These are phyloP conservation scores for Cruciata laevipes DNA, from an alignment of 257 asterid genomes.

Conservation along the genomic window DNA sequence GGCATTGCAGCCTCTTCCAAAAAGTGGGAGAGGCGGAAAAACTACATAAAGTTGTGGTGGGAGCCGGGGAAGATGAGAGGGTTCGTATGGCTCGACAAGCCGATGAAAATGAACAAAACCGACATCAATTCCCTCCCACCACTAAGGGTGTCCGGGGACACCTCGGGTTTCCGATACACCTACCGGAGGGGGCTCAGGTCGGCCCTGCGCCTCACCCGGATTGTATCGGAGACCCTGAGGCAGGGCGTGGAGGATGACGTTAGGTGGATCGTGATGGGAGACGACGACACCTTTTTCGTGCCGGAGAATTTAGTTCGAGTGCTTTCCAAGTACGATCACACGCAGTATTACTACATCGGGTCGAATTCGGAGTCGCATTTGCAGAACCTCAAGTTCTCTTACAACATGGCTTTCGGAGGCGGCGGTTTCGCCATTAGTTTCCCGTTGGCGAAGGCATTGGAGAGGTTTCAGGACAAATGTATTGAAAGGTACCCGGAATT, in stretches of 20 bases:
- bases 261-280: conserved; percentile 42
- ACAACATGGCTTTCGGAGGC: conserved; percentile 41
- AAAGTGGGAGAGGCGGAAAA: conserved; percentile 27
- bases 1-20: conserved; percentile 36
- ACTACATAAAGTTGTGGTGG: conserved; percentile 39
- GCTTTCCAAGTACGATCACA: conserved; percentile 32
- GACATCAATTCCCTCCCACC: conserved; percentile 16
- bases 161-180: conserved; percentile 21
- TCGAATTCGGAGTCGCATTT: conserved; percentile 32
- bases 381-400: conserved; percentile 31
- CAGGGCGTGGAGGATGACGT: conserved; percentile 25
- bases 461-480: conserved; percentile 33
- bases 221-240: conserved; percentile 27
- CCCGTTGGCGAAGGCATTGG: conserved; percentile 30
- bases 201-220: conserved; percentile 24
- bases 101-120: background rate
- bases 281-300: conserved; percentile 40
- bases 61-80: conserved; percentile 27
- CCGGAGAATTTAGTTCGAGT: conserved; percentile 34
- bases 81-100: conserved; percentile 33
- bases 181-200: conserved; percentile 22
- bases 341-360: conserved; percentile 32
- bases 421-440: conserved; percentile 42
- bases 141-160: conserved; percentile 25
- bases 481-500: conserved; percentile 27